Percentiles rank a stretch among this genome's conserved stretches.
Evolutionary conservation across 257 asterid species (phyloP).

Genomic region (Striga asiatica): DNA sequence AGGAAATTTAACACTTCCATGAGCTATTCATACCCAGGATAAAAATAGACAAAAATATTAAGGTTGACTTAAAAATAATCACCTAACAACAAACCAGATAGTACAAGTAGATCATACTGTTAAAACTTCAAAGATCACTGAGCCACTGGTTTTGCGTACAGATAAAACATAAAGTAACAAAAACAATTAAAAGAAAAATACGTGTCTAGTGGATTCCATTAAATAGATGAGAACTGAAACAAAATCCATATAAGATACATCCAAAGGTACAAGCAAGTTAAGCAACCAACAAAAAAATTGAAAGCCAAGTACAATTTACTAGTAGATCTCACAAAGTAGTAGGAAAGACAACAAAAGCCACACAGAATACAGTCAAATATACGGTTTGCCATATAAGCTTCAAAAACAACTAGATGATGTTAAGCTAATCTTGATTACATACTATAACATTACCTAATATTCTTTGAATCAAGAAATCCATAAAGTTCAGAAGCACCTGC

Average conservation of each 20-base stretch:
- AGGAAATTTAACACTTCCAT: not conserved
- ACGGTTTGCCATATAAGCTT: not conserved
- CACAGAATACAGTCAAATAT: not conserved
- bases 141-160: too few species aligned
- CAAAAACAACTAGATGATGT: not conserved
- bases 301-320: not conserved
- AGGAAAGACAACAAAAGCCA: not conserved
- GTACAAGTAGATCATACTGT: too few species aligned
- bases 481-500: conserved; percentile 92
- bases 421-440: not conserved
- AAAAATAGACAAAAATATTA: too few species aligned
- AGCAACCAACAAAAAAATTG: too few species aligned
- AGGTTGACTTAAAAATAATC: not conserved
- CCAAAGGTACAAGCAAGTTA: not conserved
- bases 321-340: not conserved
- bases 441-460: conserved; percentile 39
- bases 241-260: too few species aligned
- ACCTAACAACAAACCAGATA: too few species aligned
- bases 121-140: too few species aligned
- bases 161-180: too few species aligned
- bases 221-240: not conserved
- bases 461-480: conserved; percentile 64
- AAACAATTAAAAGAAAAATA: not conserved
- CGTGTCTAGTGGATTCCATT: not conserved
- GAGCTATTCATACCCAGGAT: not conserved